A percentile compares a stretch with the other conserved stretches of the same genome.
These are phyloP conservation scores for Fusarium poae DNA, from an alignment of 2,329 filamentous ascomycete species.

Conservation along the genomic window DNA sequence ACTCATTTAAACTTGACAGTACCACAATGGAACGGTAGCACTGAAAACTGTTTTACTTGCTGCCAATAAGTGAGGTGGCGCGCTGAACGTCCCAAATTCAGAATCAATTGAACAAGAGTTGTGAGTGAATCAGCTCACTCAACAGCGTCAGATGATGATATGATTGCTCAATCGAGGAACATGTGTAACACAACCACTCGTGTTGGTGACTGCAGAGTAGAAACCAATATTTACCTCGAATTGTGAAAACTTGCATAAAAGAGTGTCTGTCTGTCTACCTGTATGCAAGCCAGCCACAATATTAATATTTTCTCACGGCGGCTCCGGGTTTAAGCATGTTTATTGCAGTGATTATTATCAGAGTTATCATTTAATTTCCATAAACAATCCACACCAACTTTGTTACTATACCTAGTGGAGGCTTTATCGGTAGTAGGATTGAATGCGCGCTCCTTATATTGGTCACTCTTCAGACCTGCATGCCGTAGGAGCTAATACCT, in stretches of 20 bases:
- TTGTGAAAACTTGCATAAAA: conserved; percentile 2
- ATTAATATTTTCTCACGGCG: no score
- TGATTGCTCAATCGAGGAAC: not conserved
- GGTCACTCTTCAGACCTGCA: no score
- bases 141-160: not conserved
- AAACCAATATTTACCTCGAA: conserved; percentile 1
- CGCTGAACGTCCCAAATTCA: not conserved
- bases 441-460: no score
- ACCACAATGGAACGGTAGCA: not conserved
- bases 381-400: not conserved
- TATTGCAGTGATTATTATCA: fast-evolving
- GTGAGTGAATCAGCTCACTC: not conserved
- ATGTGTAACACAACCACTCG: not conserved
- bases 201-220: not conserved
- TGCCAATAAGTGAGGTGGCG: not conserved
- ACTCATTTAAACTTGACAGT: not conserved
- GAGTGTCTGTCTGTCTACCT: not conserved
- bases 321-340: not conserved
- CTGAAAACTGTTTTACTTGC: not conserved
- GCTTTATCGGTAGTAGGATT: no score
- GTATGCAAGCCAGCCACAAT: not conserved
- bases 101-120: not conserved
- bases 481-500: no score
- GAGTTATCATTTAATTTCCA: no score
- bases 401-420: no score